A percentile compares a stretch with the other conserved stretches of the same genome.
These are phyloP conservation scores for Pinus taeda DNA, from an alignment of 75 land plant species.

Conservation along the genomic window DNA sequence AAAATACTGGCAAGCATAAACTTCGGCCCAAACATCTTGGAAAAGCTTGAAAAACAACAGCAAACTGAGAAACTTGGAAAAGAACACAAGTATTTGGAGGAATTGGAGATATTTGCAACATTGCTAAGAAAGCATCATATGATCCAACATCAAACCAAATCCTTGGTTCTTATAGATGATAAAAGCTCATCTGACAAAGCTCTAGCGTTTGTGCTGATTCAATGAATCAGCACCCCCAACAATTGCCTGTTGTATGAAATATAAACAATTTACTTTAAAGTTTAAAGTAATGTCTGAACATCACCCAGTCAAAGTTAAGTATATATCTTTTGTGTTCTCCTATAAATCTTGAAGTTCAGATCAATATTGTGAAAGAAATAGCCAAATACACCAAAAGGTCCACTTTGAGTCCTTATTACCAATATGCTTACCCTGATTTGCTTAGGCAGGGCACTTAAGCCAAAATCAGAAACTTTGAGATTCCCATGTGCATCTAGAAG, in stretches of 20 bases:
- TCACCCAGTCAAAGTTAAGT: neutral
- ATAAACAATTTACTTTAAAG: neutral
- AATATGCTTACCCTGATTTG: constrained; percentile 47
- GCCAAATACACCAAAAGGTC: neutral
- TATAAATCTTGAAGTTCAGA: neutral
- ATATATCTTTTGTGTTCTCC: neutral
- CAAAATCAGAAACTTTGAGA: constrained; percentile 80
- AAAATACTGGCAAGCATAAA: too few relatives aligned
- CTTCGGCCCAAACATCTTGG: too few relatives aligned
- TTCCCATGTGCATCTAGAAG: constrained; percentile 59
- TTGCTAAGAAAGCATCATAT: neutral
- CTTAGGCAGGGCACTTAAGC: constrained; percentile 73
- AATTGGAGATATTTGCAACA: too few relatives aligned
- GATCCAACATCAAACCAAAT: constrained; percentile 2
- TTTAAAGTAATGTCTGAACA: neutral
- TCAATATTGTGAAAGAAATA: neutral
- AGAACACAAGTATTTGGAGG: too few relatives aligned
- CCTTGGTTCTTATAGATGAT: neutral
- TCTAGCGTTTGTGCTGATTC: neutral
- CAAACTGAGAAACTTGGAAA: too few relatives aligned
- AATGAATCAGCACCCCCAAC: neutral
- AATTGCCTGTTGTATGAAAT: neutral
- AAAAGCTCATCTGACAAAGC: neutral
- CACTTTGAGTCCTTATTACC: too few relatives aligned
- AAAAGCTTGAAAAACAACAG: too few relatives aligned